Percentiles rank a stretch among this genome's conserved stretches.
phyloP scores from a whole-genome alignment of 2,329 filamentous ascomycete species.

The Mollisiaceae sp. region DNA sequence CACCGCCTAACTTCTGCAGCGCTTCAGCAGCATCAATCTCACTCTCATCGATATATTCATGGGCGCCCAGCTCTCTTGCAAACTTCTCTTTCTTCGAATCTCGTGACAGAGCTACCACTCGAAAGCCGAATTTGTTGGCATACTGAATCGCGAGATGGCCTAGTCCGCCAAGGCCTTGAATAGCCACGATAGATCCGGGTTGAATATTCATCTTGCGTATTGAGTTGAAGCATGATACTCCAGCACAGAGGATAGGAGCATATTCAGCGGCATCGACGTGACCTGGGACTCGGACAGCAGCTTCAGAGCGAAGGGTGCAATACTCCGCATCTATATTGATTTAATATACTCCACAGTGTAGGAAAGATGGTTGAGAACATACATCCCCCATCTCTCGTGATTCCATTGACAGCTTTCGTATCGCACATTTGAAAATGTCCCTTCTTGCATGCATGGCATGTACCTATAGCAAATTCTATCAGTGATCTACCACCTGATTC shows the following conservation, averaged over 20 bases:
- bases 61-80: slow-evolving; percentile 64
- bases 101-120: slow-evolving; percentile 69
- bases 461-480: slow-evolving; percentile 53
- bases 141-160: slow-evolving; percentile 81
- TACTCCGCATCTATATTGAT: slow-evolving; percentile 59
- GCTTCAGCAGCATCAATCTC: slow-evolving; percentile 53
- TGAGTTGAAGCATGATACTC: slow-evolving; percentile 66
- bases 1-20: slow-evolving; percentile 64
- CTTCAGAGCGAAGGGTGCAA: slow-evolving; percentile 62
- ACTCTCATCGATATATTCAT: slow-evolving; percentile 62
- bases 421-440: slow-evolving; percentile 72
- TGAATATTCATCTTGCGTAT: slow-evolving; percentile 59
- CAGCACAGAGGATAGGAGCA: slow-evolving; percentile 67
- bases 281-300: slow-evolving; percentile 59
- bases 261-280: slow-evolving; percentile 56
- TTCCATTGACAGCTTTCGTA: slow-evolving; percentile 66
- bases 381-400: slow-evolving; percentile 68
- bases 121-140: slow-evolving; percentile 75
- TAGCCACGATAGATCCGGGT: slow-evolving; percentile 57
- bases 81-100: slow-evolving; percentile 68
- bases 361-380: background rate
- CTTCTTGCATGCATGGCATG: slow-evolving; percentile 58
- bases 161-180: slow-evolving; percentile 76
- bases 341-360: background rate
- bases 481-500: background rate